Evolutionary conservation across 768 basidiomycete species (phyloP).

Genomic region (Boletus sp.): DNA sequence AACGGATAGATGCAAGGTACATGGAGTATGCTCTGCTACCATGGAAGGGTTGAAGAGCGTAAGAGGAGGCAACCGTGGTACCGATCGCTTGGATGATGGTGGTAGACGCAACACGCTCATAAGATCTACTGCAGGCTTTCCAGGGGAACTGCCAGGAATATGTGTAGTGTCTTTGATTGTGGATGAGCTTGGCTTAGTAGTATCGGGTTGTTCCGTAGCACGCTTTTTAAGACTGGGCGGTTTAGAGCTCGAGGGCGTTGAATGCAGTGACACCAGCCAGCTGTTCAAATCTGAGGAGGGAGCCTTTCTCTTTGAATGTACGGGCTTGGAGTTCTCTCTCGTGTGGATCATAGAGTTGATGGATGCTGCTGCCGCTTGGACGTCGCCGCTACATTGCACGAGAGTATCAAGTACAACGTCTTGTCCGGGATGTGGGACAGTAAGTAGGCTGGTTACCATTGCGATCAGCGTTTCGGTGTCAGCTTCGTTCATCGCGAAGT

Average conservation of each 20-base stretch:
- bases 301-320: slow-evolving; percentile 46
- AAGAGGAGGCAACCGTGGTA: slow-evolving; percentile 51
- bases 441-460: slow-evolving; percentile 59
- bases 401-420: slow-evolving; percentile 56
- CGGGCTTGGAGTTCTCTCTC: slow-evolving; percentile 13
- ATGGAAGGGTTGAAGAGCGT: slow-evolving; percentile 58
- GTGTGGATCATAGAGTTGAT: slow-evolving; percentile 30
- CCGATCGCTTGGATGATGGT: slow-evolving; percentile 33
- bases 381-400: slow-evolving; percentile 53
- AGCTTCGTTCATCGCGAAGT: slow-evolving; percentile 20
- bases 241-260: slow-evolving; percentile 18
- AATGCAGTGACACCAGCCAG: slow-evolving; percentile 46
- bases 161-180: slow-evolving; percentile 19
- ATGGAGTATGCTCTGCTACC: slow-evolving; percentile 68
- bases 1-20: slow-evolving; percentile 66
- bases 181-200: background rate
- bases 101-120: slow-evolving; percentile 57
- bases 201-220: background rate
- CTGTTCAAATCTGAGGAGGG: slow-evolving; percentile 41
- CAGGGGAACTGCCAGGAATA: slow-evolving; percentile 12
- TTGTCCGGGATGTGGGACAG: slow-evolving; percentile 32
- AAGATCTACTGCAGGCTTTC: slow-evolving; percentile 42
- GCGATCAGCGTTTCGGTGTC: slow-evolving; percentile 72
- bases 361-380: slow-evolving; percentile 44
- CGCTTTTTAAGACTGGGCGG: slow-evolving; percentile 20